A percentile compares a stretch with the other conserved stretches of the same genome.
Conservation (phyloP, 331 rosid species). For the Dryas integrifolia region DNA sequence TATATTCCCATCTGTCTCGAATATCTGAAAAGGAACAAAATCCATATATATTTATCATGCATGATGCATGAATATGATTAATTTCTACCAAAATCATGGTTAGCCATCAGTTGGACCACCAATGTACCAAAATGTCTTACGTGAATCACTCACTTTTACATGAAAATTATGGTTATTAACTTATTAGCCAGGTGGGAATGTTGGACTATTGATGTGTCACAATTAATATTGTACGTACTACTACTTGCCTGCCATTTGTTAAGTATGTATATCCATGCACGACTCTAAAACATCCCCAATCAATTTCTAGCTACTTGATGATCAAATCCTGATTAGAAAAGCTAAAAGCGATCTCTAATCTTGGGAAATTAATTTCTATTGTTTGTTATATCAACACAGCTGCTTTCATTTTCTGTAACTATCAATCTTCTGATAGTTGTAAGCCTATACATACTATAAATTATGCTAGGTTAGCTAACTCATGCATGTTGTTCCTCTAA, state of each 20-base stretch:
- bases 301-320: background rate
- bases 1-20: no score
- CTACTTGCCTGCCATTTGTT: background rate
- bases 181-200: no score
- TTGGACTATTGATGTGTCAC: no score
- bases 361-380: no score
- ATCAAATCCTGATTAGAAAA: background rate
- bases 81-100: no score
- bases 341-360: background rate
- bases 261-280: background rate
- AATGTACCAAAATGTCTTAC: no score
- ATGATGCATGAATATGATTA: no score
- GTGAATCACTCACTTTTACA: no score
- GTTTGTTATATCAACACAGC: slow-evolving; percentile 12
- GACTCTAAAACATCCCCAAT: background rate
- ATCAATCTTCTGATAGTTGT: slow-evolving; percentile 14
- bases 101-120: no score
- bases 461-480: slow-evolving; percentile 3
- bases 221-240: background rate
- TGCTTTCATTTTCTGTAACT: slow-evolving; percentile 20
- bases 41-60: no score
- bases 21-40: no score
- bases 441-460: slow-evolving; percentile 8
- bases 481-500: slow-evolving; percentile 13
- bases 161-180: no score